A percentile compares a stretch with the other conserved stretches of the same genome.
These are phyloP conservation scores for Lathyrus oleraceus DNA, from an alignment of 306 rosid species.

Conservation along the genomic window DNA sequence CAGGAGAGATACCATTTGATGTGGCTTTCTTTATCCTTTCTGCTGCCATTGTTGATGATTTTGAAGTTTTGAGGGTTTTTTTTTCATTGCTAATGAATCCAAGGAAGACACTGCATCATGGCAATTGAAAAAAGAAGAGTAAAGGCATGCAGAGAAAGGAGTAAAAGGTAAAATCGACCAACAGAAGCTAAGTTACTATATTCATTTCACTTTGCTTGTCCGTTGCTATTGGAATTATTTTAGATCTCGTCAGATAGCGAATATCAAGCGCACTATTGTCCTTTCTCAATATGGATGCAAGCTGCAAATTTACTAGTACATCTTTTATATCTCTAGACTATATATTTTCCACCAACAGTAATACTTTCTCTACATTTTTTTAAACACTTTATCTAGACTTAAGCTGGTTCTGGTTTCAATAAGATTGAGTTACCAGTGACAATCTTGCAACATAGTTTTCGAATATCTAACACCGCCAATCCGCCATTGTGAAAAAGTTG, in stretches of 20 bases:
- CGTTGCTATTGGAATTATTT: constrained; percentile 37
- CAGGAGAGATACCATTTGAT: constrained; percentile 49
- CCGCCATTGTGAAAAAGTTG: neutral
- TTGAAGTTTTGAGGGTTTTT: constrained; percentile 39
- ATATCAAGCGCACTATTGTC: constrained; percentile 1
- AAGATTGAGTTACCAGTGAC: neutral
- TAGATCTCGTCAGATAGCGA: constrained; percentile 2
- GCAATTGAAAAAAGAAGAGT: constrained; percentile 26
- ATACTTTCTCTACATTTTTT: neutral
- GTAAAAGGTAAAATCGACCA: constrained; percentile 48
- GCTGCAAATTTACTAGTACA: neutral
- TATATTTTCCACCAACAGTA: neutral
- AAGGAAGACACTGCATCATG: constrained; percentile 28
- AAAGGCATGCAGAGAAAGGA: constrained; percentile 41
- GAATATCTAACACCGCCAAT: neutral
- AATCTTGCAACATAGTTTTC: constrained; percentile 4
- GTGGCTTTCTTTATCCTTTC: constrained; percentile 29
- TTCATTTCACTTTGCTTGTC: constrained; percentile 50
- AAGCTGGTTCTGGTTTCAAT: neutral
- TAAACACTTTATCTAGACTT: neutral
- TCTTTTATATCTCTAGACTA: neutral
- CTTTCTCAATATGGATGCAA: constrained; percentile 3
- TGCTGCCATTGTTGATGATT: constrained; percentile 43
- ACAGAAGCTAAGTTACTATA: constrained; percentile 19
- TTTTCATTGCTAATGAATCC: constrained; percentile 22